Evolutionary conservation across 805 yeast species (phyloP), one percentile per base, ranked within the genome.

Genomic region (Lipomyces mesembrius): DNA sequence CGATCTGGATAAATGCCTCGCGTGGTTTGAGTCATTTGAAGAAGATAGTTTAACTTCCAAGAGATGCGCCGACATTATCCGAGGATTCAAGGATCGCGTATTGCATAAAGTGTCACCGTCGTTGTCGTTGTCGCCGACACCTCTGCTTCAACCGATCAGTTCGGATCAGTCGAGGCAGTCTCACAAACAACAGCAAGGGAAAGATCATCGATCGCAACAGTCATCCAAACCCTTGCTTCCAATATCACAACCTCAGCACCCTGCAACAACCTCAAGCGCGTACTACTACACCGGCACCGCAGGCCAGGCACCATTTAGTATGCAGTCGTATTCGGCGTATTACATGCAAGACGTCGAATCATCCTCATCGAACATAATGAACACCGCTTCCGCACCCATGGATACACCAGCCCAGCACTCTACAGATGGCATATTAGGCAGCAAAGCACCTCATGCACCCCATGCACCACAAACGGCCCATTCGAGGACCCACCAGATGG

Each of bases 1-100:
- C 25, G 65, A 65, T 34, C 39, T 65, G 25, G 63, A 65, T 25
- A 53, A 56, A n/a, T 60, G 61, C 12, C n/a, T 59, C 5, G 29
- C 3, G 14, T 20, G 49, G 25, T 51, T 59, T 11, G 12, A 17
- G n/a, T 12, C n/a, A 22, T 59, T 59, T 25, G 32, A 37, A n/a
- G 49, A 22, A 20, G 22, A 59, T 3, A 52, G 34, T 9, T n/a
- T 59, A 14, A 55, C 39, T 5, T 17, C 54, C 20, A 49, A 51
- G 20, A 27, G 62, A 32, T 59, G 62, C 39, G 39, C 25, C 49
- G 62, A 59, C 49, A 59, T 51, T 14, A 20, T 59, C n/a, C 46
- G 14, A 8, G 37, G 8, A 14, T 52, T 59, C 56, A 59, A 49
- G 57, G 27, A 20, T 11, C 53, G 53, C 11, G 53, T 46, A n/a